Evolutionary conservation across 2,329 filamentous ascomycete genomes (phyloP).

Genomic region (Ophiostoma sp.): DNA sequence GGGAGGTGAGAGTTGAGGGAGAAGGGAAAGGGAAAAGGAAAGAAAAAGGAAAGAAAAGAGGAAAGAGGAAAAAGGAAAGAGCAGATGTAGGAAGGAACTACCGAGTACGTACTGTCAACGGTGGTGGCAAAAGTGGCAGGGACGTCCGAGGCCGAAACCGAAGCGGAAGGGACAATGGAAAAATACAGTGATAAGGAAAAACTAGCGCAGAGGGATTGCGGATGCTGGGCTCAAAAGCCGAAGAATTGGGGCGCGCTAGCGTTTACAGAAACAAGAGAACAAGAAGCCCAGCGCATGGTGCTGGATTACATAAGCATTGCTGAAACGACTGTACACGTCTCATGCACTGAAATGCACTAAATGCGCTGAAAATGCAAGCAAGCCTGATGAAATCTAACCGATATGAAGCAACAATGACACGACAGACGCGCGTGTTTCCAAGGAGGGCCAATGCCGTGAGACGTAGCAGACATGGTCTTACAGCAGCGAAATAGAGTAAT

Average conservation of each 20-base stretch:
- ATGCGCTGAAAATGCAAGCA: background rate
- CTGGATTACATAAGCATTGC: background rate
- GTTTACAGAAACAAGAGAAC: background rate
- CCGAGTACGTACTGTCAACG: background rate
- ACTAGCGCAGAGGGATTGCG: background rate
- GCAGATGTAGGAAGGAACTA: background rate
- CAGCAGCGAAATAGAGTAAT: background rate
- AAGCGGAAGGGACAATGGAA: background rate
- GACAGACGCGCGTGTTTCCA: slow-evolving; percentile 6
- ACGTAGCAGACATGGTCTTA: slow-evolving; percentile 4
- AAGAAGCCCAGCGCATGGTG: background rate
- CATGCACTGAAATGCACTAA: background rate
- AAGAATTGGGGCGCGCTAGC: background rate
- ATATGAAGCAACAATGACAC: background rate
- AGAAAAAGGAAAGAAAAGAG: background rate
- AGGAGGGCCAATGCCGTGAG: slow-evolving; percentile 2
- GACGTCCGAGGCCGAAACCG: slow-evolving; percentile 11
- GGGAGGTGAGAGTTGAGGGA: background rate
- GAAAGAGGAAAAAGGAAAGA: slow-evolving; percentile 9
- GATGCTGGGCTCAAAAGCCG: background rate
- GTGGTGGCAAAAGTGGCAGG: background rate
- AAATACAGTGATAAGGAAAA: slow-evolving; percentile 6
- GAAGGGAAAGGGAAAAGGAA: background rate
- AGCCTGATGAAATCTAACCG: background rate
- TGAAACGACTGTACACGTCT: background rate